Conservation (phyloP, 2,329 filamentous ascomycete species). For the Didymella pomorum region DNA sequence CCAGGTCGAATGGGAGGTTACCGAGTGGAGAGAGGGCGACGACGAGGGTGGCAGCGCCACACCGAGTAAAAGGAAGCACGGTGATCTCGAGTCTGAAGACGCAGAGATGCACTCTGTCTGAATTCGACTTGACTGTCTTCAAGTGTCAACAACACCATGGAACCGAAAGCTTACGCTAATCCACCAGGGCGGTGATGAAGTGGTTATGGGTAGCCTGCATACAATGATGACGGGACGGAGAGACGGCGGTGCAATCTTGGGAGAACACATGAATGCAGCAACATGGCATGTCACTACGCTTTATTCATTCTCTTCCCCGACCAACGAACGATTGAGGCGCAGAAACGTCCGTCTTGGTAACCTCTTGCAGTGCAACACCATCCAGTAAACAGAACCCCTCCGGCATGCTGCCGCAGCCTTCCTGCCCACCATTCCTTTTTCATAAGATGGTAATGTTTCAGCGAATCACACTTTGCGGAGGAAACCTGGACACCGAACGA, state of each 20-base stretch:
- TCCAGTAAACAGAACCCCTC: constrained; percentile 3
- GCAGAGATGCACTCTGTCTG: constrained; percentile 42
- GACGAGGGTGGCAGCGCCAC: constrained; percentile 39
- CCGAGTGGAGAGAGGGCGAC: constrained; percentile 66
- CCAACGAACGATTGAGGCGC: constrained; percentile 7
- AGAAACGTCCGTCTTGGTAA: constrained; percentile 4
- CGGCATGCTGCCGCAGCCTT: constrained; percentile 5
- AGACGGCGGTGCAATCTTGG: constrained; percentile 25
- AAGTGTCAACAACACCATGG: constrained; percentile 28
- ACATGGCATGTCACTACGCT: constrained; percentile 23
- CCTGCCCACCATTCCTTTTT: constrained; percentile 1
- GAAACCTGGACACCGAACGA: neutral
- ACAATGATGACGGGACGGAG: constrained; percentile 26
- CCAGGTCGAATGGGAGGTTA: constrained; percentile 82
- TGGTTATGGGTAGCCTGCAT: constrained; percentile 9
- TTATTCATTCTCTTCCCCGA: constrained; percentile 6
- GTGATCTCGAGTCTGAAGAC: constrained; percentile 39
- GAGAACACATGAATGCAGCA: constrained; percentile 19
- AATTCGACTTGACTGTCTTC: constrained; percentile 8
- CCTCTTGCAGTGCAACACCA: constrained; percentile 5
- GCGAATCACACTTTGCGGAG: constrained; percentile 16
- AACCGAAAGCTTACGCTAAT: constrained; percentile 38
- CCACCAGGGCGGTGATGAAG: constrained; percentile 19
- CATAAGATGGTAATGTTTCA: neutral
- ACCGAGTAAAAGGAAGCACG: constrained; percentile 48